Evolutionary conservation across 306 rosid genomes (phyloP).

Genomic region (Spatholobus suberectus): DNA sequence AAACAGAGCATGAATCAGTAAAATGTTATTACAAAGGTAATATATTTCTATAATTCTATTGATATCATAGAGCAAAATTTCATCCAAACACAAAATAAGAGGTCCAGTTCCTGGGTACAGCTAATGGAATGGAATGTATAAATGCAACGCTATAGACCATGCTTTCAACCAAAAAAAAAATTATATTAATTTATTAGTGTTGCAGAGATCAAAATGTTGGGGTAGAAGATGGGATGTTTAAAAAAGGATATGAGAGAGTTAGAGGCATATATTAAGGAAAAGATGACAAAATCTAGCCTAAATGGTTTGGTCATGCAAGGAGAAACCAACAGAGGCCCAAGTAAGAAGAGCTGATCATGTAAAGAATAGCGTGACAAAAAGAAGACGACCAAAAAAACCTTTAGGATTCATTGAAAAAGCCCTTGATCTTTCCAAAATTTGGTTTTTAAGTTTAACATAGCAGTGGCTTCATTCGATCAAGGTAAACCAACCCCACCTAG

Average conservation of each 20-base stretch:
- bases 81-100: background rate
- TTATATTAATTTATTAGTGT: background rate
- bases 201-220: background rate
- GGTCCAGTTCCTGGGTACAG: background rate
- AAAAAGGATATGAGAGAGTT: background rate
- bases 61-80: background rate
- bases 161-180: background rate
- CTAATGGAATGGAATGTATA: background rate
- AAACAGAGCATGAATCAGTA: background rate
- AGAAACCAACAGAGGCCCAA: background rate
- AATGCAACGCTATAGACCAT: slow-evolving; percentile 9
- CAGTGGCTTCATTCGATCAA: background rate
- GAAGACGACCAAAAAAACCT: background rate
- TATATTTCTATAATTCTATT: background rate
- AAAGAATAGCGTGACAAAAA: background rate
- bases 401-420: background rate
- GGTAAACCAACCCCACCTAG: background rate
- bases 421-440: background rate
- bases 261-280: slow-evolving; percentile 4
- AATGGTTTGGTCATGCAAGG: background rate
- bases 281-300: background rate
- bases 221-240: background rate
- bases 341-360: background rate
- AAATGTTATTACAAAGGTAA: slow-evolving; percentile 10
- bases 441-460: background rate